These are phyloP conservation scores for Lanmaoa rubissima DNA, from an alignment of 768 basidiomycete species.

Conservation along the genomic window DNA sequence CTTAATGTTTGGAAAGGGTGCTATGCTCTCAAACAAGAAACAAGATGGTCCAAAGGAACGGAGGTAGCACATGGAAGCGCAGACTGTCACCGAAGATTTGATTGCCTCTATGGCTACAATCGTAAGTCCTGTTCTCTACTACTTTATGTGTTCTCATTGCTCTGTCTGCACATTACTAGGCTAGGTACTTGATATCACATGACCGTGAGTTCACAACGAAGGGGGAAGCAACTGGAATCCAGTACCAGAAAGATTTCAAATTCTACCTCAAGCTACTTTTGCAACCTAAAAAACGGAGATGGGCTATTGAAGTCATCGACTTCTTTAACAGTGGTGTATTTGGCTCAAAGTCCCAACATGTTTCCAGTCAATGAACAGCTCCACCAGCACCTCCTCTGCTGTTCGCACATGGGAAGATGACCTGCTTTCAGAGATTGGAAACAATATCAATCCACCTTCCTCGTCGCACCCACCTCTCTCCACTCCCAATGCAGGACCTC, in stretches of 20 bases:
- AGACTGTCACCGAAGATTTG: neutral
- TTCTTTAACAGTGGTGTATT: neutral
- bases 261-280: neutral
- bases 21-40: neutral
- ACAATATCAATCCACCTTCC: too few relatives aligned
- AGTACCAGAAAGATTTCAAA: neutral
- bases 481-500: too few relatives aligned
- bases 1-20: neutral
- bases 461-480: too few relatives aligned
- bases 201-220: neutral
- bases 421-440: neutral
- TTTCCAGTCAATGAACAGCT: neutral
- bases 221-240: neutral
- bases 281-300: neutral
- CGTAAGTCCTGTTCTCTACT: too few relatives aligned
- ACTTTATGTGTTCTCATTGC: too few relatives aligned
- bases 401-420: neutral
- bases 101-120: neutral
- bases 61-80: neutral
- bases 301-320: neutral
- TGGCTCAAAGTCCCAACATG: neutral
- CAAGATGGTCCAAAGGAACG: neutral
- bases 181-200: neutral
- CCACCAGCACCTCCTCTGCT: neutral
- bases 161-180: too few relatives aligned